Conservation (phyloP, 805 yeast species). For the Metschnikowia dekortorum region DNA sequence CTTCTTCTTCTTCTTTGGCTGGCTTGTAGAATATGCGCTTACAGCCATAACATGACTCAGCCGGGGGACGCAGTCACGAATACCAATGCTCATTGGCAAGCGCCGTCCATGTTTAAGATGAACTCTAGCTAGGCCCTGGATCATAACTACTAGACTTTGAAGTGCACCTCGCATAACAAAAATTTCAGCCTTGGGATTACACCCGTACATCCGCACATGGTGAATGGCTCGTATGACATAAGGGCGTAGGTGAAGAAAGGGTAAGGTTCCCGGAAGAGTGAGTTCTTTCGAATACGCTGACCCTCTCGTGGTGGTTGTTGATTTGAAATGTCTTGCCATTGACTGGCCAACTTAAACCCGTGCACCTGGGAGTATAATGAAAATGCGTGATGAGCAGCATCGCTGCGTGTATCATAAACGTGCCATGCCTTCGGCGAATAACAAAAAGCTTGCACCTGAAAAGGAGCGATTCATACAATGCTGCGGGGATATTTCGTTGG, state of each 20-base stretch:
- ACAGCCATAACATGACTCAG: background rate
- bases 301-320: too few species aligned
- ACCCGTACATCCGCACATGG: constrained; percentile 1
- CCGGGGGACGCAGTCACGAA: background rate
- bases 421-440: constrained; percentile 31
- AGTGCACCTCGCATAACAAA: constrained; percentile 3
- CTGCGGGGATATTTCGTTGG: constrained; percentile 87
- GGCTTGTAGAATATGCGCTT: constrained; percentile 14
- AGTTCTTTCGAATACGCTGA: too few species aligned
- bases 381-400: constrained; percentile 4
- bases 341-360: constrained; percentile 3
- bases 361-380: background rate
- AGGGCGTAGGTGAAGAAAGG: too few species aligned
- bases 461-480: constrained; percentile 90
- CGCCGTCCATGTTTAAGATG: background rate
- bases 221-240: too few species aligned
- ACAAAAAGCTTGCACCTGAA: constrained; percentile 71
- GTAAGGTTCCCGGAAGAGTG: too few species aligned
- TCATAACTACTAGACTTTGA: background rate
- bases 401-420: background rate
- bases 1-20: constrained; percentile 15
- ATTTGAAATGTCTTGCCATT: background rate
- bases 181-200: background rate
- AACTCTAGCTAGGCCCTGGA: constrained; percentile 1
- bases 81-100: background rate